Evolutionary conservation across 176 grass and related monocot species (phyloP).

Genomic region (Oryza meyeriana): DNA sequence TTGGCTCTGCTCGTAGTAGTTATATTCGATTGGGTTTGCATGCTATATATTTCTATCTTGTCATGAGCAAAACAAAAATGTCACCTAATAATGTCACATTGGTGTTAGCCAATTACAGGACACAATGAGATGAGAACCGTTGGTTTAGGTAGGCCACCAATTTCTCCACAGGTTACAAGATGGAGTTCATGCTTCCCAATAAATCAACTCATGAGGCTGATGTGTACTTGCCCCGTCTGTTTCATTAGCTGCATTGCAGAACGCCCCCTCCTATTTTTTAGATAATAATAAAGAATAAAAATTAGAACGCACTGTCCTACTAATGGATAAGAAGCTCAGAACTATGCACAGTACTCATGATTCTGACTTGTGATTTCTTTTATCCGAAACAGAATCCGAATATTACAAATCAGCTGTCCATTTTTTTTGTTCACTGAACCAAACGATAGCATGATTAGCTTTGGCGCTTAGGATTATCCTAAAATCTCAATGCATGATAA

Average conservation of each 20-base stretch:
- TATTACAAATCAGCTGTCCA: neutral
- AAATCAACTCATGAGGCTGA: constrained; percentile 20
- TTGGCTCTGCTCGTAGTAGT: neutral
- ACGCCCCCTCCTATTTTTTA: neutral
- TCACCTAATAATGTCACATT: constrained; percentile 28
- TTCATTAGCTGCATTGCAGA: constrained; percentile 10
- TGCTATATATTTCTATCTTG: neutral
- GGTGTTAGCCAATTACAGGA: neutral
- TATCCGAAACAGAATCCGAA: neutral
- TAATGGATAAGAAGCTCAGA: constrained; percentile 21
- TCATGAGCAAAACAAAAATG: neutral
- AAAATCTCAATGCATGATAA: neutral
- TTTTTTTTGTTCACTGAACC: constrained; percentile 24
- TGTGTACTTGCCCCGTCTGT: constrained; percentile 24
- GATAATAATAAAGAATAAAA: neutral
- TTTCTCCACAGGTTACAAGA: neutral
- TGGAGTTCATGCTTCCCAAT: neutral
- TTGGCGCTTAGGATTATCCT: neutral
- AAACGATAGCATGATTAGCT: neutral
- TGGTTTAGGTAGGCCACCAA: constrained; percentile 35
- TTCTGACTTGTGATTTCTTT: neutral
- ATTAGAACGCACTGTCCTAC: neutral
- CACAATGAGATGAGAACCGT: neutral
- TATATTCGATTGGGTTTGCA: neutral
- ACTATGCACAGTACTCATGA: neutral